Conservation (phyloP, 176 grass and related monocot genomes). For the Paspalum notatum region DNA sequence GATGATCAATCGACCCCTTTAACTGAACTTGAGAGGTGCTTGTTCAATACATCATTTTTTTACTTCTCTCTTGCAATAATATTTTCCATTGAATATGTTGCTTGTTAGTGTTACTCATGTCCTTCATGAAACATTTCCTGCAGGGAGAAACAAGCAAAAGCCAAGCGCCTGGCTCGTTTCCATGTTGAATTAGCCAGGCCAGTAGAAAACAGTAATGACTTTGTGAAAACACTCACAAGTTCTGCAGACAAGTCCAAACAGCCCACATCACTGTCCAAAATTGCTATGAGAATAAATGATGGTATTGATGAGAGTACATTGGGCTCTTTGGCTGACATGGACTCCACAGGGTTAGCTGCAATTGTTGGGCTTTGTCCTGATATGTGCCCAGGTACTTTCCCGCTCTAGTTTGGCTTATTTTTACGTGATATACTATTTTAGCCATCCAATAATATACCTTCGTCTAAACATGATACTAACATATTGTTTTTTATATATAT, state of each 20-base stretch:
- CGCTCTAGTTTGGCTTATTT: conserved; percentile 25
- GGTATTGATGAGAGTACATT: conserved; percentile 18
- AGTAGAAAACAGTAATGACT: conserved; percentile 53
- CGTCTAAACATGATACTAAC: conserved; percentile 13
- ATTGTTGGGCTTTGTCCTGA: conserved; percentile 82
- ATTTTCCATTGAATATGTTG: background rate
- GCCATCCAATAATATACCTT: background rate
- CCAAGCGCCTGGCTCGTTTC: conserved; percentile 82
- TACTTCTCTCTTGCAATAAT: conserved; percentile 9
- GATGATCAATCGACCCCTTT: conserved; percentile 36
- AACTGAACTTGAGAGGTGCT: conserved; percentile 60
- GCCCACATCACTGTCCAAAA: conserved; percentile 31
- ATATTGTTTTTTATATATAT: background rate
- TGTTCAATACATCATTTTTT: conserved; percentile 22
- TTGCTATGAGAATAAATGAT: conserved; percentile 31
- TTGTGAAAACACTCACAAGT: conserved; percentile 42
- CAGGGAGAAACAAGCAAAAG: conserved; percentile 92
- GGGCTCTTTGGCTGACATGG: conserved; percentile 45
- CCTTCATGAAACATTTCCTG: conserved; percentile 40
- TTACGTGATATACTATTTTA: conserved; percentile 18
- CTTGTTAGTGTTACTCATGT: conserved; percentile 37
- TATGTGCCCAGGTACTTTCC: conserved; percentile 92
- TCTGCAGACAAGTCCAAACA: conserved; percentile 54
- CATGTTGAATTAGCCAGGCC: conserved; percentile 73
- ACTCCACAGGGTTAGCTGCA: conserved; percentile 50